Base-by-base conservation (phyloP, 345 rosid species). In the Sisymbrium irio region DNA sequence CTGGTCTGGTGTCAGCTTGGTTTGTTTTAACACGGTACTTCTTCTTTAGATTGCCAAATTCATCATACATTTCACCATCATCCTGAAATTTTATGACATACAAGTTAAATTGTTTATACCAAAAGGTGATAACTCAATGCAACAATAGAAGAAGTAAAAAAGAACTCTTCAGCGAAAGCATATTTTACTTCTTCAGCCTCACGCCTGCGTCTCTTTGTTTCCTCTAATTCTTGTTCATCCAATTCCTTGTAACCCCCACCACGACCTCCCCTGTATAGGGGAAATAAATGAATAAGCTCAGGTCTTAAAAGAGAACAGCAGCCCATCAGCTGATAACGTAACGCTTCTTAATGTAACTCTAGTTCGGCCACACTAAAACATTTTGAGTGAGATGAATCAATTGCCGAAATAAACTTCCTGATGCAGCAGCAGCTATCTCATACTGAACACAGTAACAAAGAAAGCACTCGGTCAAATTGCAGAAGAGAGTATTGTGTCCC, bases 231-330 rank as follows among this genome's bases (percentile, higher is more conserved):
- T 82, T 95, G 97, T 85, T 95, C 98, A 79, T 95, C 99, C 65
- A 92, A 88, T 82, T 95, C 99, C 73, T 95, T 95, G 80, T 95
- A 95, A 62, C 99, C 99, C 77, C 98, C 99, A 74, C 80, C 99
- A 54, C 98, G 93, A 67, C 99, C 99, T 78, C 99, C 99, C 81
- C 99, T 95, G 73, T 71, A 9, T 54, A 79, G 32, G 49, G 33
- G 57, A 49, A 64, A 37, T 0, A 46, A 47, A 36, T 47, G 11
- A 62, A 32, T 68, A 39, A 53, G 37, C 57, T 44, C 65, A n/a
- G 22, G 22, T 8, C 6, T 39, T 69, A 61, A 65, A 65, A 61
- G 47, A 32, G 18, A 46, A 32, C 11, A 36, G 19, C 8, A 0
- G 12, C 18, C 9, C 0, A 4, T 27, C 36, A 47, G 41, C 27